Percentiles rank a stretch among this genome's conserved stretches.
These are phyloP conservation scores for Friedmanniomyces endolithicus DNA, from an alignment of 495 filamentous ascomycete genomes.

Conservation along the genomic window DNA sequence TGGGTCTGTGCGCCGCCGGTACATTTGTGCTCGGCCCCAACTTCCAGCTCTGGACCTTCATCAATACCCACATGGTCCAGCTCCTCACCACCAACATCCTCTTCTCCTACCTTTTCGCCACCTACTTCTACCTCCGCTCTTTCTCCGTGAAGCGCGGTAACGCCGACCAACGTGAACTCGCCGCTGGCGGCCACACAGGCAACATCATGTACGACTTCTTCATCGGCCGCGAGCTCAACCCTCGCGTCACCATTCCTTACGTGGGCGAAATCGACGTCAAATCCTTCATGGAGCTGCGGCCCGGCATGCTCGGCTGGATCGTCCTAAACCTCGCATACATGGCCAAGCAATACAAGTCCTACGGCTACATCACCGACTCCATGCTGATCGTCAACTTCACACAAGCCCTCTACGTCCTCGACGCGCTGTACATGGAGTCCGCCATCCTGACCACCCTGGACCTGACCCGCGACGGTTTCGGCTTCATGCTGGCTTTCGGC, in stretches of 20 bases:
- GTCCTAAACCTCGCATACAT: conserved; percentile 75
- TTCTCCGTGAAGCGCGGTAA: conserved; percentile 67
- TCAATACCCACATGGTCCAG: conserved; percentile 79
- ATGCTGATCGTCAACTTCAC: conserved; percentile 70
- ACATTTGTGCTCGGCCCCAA: conserved; percentile 65
- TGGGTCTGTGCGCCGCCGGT: conserved; percentile 54
- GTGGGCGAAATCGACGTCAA: conserved; percentile 84
- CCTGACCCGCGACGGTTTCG: conserved; percentile 88
- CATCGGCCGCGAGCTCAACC: conserved; percentile 94
- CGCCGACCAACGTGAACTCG: conserved; percentile 59
- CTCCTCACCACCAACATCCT: conserved; percentile 73
- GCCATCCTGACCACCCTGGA: conserved; percentile 94
- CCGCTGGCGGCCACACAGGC: conserved; percentile 67
- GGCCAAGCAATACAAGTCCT: conserved; percentile 73
- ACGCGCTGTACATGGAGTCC: conserved; percentile 79
- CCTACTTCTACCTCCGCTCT: conserved; percentile 66
- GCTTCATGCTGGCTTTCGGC: conserved; percentile 92
- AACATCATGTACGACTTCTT: conserved; percentile 93
- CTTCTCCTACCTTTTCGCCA: conserved; percentile 54
- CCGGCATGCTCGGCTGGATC: conserved; percentile 83
- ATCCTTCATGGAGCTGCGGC: conserved; percentile 77
- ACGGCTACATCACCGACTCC: conserved; percentile 74
- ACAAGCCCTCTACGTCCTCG: conserved; percentile 75
- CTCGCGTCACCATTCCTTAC: conserved; percentile 65
- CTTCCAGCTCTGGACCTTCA: conserved; percentile 82